phyloP scores from a whole-genome alignment of 108 stramenopile genomes.

The Chaetoceros tenuissimus region DNA sequence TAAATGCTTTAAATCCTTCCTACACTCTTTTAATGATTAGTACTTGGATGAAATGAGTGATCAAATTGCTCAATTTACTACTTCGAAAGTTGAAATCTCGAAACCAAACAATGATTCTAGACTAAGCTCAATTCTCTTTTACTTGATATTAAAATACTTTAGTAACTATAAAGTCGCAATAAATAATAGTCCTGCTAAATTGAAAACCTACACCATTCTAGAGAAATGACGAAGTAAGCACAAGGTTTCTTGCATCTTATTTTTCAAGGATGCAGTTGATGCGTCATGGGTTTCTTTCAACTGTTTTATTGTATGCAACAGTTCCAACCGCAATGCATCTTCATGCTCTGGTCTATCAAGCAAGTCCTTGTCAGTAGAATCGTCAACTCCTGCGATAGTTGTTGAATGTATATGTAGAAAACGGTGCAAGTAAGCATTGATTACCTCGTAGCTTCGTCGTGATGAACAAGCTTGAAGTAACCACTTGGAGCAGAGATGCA shows the following conservation, averaged over 20 bases:
- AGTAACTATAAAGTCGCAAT: too few relatives aligned
- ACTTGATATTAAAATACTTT: neutral
- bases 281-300: slow-evolving; percentile 35
- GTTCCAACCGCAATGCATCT: slow-evolving; percentile 29
- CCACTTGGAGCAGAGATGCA: slow-evolving; percentile 58
- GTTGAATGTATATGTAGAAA: slow-evolving; percentile 68
- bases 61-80: neutral
- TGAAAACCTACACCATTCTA: slow-evolving; percentile 76
- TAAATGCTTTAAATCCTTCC: too few relatives aligned
- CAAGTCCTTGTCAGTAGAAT: slow-evolving; percentile 5
- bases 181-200: too few relatives aligned
- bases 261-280: slow-evolving; percentile 44
- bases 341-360: slow-evolving; percentile 10
- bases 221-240: slow-evolving; percentile 77
- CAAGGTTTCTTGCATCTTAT: slow-evolving; percentile 69
- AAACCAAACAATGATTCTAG: neutral
- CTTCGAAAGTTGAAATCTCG: neutral
- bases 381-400: slow-evolving; percentile 54
- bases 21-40: neutral
- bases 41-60: neutral
- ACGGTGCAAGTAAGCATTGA: slow-evolving; percentile 83
- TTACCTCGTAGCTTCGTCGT: slow-evolving; percentile 69
- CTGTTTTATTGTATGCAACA: slow-evolving; percentile 31
- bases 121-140: neutral
- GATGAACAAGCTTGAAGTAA: slow-evolving; percentile 66